Percentiles rank a stretch among this genome's conserved stretches.
Conservation (phyloP, 305 asterid genomes). For the Rubia tinctorum region DNA sequence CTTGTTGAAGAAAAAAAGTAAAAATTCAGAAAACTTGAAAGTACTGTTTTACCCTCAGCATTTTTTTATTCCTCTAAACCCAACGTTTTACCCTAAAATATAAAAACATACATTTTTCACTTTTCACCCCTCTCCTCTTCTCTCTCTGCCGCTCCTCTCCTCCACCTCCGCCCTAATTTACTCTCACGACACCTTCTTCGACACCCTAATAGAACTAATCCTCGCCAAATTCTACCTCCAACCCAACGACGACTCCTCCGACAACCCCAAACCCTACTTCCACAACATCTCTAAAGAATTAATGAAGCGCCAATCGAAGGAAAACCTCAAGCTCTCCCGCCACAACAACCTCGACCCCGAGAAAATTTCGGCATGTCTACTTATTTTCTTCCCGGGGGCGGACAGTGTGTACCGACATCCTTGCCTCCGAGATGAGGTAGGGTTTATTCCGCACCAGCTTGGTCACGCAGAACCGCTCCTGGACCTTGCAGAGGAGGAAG, state of each 20-base stretch:
- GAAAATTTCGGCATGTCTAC: no score
- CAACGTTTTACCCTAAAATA: no score
- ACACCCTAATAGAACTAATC: conserved; percentile 58
- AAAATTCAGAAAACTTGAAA: no score
- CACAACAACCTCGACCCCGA: conserved; percentile 87
- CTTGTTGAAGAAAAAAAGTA: no score
- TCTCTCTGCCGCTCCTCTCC: no score
- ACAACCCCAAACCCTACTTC: conserved; percentile 68
- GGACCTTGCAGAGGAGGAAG: conserved; percentile 90
- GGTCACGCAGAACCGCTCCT: conserved; percentile 87
- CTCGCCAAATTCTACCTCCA: conserved; percentile 74
- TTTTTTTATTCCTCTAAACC: no score
- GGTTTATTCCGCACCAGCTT: conserved; percentile 76
- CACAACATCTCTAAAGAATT: conserved; percentile 79
- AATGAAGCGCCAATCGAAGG: conserved; percentile 49
- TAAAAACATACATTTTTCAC: no score
- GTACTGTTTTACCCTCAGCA: no score
- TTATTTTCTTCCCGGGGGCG: no score
- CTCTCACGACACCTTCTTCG: conserved; percentile 51
- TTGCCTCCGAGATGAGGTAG: conserved; percentile 86
- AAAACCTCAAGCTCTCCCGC: conserved; percentile 63
- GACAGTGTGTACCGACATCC: no score
- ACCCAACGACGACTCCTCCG: conserved; percentile 42
- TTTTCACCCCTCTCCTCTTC: no score
- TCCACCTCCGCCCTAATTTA: no score